phyloP scores from a whole-genome alignment of 768 basidiomycete species.

The Boletus subparvulus region DNA sequence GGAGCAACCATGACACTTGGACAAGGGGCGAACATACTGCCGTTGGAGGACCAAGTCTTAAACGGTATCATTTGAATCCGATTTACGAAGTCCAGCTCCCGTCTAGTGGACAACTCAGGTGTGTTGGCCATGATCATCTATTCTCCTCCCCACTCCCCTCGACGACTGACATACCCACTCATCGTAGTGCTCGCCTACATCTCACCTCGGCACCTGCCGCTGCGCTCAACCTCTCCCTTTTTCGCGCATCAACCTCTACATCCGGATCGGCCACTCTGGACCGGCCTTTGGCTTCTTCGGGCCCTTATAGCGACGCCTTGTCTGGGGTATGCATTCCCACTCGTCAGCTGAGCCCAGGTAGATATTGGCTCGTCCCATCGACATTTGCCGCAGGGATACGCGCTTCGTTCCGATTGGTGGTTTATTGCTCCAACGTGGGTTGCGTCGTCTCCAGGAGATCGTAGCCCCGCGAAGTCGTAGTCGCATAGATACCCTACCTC shows the following conservation, averaged over 20 bases:
- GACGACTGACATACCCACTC: background rate
- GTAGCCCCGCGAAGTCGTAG: background rate
- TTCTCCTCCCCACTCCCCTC: conserved; percentile 12
- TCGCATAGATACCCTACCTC: background rate
- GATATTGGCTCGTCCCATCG: conserved; percentile 73
- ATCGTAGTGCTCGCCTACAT: conserved; percentile 66
- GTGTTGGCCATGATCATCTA: conserved; percentile 18
- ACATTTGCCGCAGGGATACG: conserved; percentile 64
- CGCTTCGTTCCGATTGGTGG: conserved; percentile 56
- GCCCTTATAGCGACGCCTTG: conserved; percentile 72
- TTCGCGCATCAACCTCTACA: conserved; percentile 31
- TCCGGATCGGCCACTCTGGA: conserved; percentile 25
- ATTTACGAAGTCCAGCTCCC: conserved; percentile 60
- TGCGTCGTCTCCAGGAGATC: conserved; percentile 17
- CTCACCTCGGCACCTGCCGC: conserved; percentile 45
- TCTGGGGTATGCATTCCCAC: conserved; percentile 68
- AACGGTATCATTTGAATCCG: conserved; percentile 68
- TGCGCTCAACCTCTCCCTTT: conserved; percentile 63
- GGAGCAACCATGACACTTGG: background rate
- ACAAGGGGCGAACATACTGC: conserved; percentile 58
- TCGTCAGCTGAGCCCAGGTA: conserved; percentile 51
- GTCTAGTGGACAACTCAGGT: conserved; percentile 58
- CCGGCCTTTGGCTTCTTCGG: conserved; percentile 62
- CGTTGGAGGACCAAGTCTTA: conserved; percentile 66
- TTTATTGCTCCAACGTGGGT: conserved; percentile 50